Conservation (phyloP, 1,139 yeast genomes). For the Blastobotrys persicus region DNA sequence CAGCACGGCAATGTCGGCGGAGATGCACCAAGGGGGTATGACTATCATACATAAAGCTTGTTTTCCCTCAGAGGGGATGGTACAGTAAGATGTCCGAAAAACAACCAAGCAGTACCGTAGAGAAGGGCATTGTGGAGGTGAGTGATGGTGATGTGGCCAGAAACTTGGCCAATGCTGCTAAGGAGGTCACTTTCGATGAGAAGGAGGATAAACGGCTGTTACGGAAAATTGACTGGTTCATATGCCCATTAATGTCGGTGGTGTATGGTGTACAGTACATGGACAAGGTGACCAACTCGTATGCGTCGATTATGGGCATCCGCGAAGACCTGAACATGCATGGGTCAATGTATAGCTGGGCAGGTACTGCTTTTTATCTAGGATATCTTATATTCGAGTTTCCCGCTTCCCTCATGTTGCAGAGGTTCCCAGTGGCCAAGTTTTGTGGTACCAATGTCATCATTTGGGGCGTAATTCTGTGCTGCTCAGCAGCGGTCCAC, state of each 20-base stretch:
- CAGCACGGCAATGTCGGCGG: too few relatives aligned
- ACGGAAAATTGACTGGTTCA: slow-evolving; percentile 14
- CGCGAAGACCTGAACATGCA: slow-evolving; percentile 14
- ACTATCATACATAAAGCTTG: too few relatives aligned
- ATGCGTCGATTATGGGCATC: slow-evolving; percentile 50
- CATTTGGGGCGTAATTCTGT: slow-evolving; percentile 52
- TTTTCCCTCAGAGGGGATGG: too few relatives aligned
- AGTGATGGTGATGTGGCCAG: too few relatives aligned
- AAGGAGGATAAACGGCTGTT: slow-evolving; percentile 24
- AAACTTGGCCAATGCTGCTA: too few relatives aligned
- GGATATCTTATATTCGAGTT: slow-evolving; percentile 52
- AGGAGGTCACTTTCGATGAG: slow-evolving; percentile 22
- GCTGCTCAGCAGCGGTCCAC: slow-evolving; percentile 49
- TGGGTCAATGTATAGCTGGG: slow-evolving; percentile 30
- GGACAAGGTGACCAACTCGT: slow-evolving; percentile 47
- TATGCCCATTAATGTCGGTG: slow-evolving; percentile 13
- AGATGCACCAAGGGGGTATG: too few relatives aligned
- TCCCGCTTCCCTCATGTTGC: slow-evolving; percentile 51
- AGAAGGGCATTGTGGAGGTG: too few relatives aligned
- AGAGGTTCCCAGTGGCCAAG: slow-evolving; percentile 54
- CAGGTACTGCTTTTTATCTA: slow-evolving; percentile 54
- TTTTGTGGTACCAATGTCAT: slow-evolving; percentile 46
- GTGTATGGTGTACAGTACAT: slow-evolving; percentile 13
- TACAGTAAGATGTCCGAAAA: too few relatives aligned
- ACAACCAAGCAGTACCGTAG: too few relatives aligned